phyloP scores from a whole-genome alignment of 495 filamentous ascomycete genomes.

The Beverwykella pulmonaria region DNA sequence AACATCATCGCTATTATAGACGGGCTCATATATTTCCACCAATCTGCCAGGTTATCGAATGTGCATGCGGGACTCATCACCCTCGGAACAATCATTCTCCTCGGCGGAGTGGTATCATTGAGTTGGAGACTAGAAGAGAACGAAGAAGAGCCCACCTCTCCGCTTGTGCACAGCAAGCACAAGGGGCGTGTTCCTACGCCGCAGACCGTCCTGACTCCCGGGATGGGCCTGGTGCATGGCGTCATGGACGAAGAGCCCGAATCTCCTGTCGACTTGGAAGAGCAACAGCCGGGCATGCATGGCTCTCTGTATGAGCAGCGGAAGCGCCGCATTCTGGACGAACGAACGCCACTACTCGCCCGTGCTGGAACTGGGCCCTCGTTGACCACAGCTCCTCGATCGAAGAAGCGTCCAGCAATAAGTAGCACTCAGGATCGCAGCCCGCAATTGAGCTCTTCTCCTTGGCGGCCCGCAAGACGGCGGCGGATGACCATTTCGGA shows the following conservation, averaged over 20 bases:
- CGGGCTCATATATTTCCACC: constrained; percentile 94
- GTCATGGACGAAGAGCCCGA: constrained; percentile 29
- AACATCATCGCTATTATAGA: constrained; percentile 99
- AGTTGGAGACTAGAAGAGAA: constrained; percentile 87
- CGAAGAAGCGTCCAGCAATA: constrained; percentile 31
- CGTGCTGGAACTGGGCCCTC: constrained; percentile 27
- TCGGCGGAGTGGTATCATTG: constrained; percentile 85
- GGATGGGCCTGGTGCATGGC: constrained; percentile 66
- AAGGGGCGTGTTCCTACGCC: constrained; percentile 54
- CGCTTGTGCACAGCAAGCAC: constrained; percentile 12
- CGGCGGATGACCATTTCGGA: constrained; percentile 38
- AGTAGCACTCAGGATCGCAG: constrained; percentile 14
- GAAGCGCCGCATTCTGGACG: constrained; percentile 26
- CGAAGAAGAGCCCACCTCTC: constrained; percentile 48
- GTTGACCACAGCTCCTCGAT: constrained; percentile 2
- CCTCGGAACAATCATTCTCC: constrained; percentile 81
- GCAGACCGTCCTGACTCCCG: constrained; percentile 66
- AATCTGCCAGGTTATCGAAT: constrained; percentile 73
- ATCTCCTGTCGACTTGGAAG: constrained; percentile 59
- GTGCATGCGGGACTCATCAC: constrained; percentile 82
- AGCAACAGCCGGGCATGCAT: constrained; percentile 26
- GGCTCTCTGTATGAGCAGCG: constrained; percentile 19
- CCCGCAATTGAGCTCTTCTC: constrained; percentile 19
- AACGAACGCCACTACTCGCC: constrained; percentile 34
- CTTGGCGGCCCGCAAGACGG: constrained; percentile 24